phyloP scores from a whole-genome alignment of 1,139 yeast species.

The Groenewaldozyma sp. region DNA sequence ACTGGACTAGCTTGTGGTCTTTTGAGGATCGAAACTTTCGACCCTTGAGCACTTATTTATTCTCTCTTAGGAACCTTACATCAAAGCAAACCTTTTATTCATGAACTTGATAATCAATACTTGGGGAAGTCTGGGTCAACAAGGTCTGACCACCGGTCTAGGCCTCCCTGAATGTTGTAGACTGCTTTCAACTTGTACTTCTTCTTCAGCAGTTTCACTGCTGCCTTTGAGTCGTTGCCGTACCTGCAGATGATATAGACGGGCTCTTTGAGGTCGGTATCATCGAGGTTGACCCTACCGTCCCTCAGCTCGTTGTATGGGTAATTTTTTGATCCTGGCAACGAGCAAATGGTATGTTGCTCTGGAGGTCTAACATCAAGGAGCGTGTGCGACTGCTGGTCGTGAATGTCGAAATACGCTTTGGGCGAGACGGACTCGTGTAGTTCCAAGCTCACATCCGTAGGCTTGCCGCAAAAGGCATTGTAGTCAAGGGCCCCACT shows the following conservation, averaged over 20 bases:
- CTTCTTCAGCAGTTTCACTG: conserved; percentile 48
- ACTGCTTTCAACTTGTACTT: conserved; percentile 42
- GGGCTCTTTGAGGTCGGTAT: conserved; percentile 13
- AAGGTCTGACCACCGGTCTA: conserved; percentile 56
- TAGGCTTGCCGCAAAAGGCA: conserved; percentile 62
- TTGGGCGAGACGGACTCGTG: conserved; percentile 43
- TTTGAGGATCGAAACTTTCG: conserved; percentile 43
- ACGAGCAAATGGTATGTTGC: conserved; percentile 59
- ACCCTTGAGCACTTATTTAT: not conserved
- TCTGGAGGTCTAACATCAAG: conserved; percentile 78
- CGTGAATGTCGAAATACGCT: conserved; percentile 26
- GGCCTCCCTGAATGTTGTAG: conserved; percentile 68
- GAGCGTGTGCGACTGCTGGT: conserved; percentile 27
- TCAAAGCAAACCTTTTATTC: not conserved
- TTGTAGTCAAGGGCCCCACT: conserved; percentile 49
- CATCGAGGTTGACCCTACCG: conserved; percentile 7
- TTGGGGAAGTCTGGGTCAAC: conserved; percentile 58
- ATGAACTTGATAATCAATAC: conserved; percentile 37
- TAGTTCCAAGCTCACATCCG: conserved; percentile 26
- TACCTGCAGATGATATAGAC: conserved; percentile 60
- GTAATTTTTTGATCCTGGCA: conserved; percentile 45
- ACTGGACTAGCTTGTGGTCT: conserved; percentile 63
- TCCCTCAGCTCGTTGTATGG: conserved; percentile 10
- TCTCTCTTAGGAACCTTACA: not conserved
- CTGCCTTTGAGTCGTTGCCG: conserved; percentile 88